Evolutionary conservation across 2,329 filamentous ascomycete species (phyloP).

Genomic region (Calonectria fujianensis): DNA sequence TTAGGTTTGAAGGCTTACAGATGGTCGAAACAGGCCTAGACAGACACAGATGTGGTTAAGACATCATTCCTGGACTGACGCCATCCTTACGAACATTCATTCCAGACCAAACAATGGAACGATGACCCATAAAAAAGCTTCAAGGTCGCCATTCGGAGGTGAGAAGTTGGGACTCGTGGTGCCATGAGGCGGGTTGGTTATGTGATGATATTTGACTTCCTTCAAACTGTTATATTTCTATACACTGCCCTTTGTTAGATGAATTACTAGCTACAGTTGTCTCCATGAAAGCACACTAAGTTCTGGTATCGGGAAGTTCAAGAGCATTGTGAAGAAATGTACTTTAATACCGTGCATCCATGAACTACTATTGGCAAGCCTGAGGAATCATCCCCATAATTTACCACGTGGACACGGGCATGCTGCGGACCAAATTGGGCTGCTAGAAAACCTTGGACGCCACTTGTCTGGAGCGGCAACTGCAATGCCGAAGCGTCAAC

Average conservation of each 20-base stretch:
- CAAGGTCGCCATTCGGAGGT: background rate
- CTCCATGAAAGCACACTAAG: background rate
- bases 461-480: background rate
- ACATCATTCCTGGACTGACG: background rate
- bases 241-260: background rate
- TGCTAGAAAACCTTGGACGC: background rate
- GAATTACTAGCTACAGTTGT: background rate
- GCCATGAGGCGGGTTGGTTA: background rate
- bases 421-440: background rate
- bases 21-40: background rate
- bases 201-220: background rate
- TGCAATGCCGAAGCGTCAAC: background rate
- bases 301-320: background rate
- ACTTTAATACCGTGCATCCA: background rate
- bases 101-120: background rate
- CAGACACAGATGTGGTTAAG: background rate
- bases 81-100: conserved; percentile 2
- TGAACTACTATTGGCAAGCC: background rate
- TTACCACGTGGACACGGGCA: background rate
- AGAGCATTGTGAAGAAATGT: background rate
- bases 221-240: background rate
- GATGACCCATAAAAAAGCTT: background rate
- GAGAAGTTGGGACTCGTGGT: background rate
- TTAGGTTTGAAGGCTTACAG: background rate
- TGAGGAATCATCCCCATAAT: background rate